Conservation (phyloP, 306 rosid species). For the Fragaria iinumae region DNA sequence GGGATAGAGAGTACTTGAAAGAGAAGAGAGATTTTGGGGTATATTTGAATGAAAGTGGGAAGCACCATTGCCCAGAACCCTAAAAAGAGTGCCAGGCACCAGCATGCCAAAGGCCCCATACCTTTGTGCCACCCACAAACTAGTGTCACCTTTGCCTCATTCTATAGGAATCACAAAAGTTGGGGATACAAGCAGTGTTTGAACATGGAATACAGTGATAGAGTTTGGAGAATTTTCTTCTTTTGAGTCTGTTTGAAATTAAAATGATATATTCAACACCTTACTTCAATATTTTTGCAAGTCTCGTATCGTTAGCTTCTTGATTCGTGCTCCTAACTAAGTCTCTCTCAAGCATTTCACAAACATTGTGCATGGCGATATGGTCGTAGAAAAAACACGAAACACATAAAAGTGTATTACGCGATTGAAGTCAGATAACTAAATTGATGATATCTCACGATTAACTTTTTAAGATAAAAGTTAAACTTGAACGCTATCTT, state of each 20-base stretch:
- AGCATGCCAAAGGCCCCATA: conserved; percentile 53
- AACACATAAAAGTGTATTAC: not conserved
- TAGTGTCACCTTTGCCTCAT: conserved; percentile 21
- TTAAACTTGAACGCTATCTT: not conserved
- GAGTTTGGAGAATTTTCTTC: not conserved
- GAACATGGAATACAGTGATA: not conserved
- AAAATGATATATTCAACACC: not conserved
- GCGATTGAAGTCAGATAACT: not conserved
- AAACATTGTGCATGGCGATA: not conserved
- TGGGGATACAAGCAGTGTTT: not conserved
- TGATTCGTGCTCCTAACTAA: too few species aligned
- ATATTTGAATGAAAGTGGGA: conserved; percentile 49
- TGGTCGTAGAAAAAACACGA: not conserved
- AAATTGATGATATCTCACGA: not conserved
- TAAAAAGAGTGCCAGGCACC: conserved; percentile 35
- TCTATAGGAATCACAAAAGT: conserved; percentile 38
- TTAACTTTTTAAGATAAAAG: not conserved
- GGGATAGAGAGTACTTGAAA: not conserved
- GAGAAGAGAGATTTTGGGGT: not conserved
- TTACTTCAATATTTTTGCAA: not conserved
- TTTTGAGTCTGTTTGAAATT: not conserved
- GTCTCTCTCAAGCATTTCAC: too few species aligned
- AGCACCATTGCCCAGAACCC: conserved; percentile 52
- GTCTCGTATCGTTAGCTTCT: not conserved
- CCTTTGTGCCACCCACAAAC: conserved; percentile 47